Percentiles rank a stretch among this genome's conserved stretches.
These are phyloP conservation scores for Kwoniella sp. DNA, from an alignment of 768 basidiomycete species.

Conservation along the genomic window DNA sequence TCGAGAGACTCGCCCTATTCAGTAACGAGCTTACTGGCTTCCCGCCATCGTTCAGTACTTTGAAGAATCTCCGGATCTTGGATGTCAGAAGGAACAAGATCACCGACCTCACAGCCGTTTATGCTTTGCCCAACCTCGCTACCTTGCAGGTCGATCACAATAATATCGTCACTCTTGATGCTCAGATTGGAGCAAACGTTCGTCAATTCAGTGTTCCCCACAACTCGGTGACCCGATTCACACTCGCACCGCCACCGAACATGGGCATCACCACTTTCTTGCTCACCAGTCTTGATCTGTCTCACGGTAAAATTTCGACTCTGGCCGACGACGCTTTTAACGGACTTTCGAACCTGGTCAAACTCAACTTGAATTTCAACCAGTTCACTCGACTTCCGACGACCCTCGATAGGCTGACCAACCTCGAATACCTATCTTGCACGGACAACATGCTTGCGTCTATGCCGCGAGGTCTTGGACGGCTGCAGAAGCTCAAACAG, in stretches of 20 bases:
- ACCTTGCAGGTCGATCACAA: conserved; percentile 80
- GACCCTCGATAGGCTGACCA: conserved; percentile 72
- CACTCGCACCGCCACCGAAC: conserved; percentile 61
- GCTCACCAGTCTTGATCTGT: conserved; percentile 79
- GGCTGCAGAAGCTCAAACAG: conserved; percentile 69
- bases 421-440: conserved; percentile 74
- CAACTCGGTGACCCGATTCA: conserved; percentile 69
- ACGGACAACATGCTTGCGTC: conserved; percentile 85
- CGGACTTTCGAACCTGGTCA: conserved; percentile 71
- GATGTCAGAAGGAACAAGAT: conserved; percentile 88
- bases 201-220: conserved; percentile 73
- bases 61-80: conserved; percentile 68
- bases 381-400: conserved; percentile 80
- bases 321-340: conserved; percentile 72
- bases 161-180: conserved; percentile 73
- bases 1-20: conserved; percentile 77
- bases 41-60: conserved; percentile 65
- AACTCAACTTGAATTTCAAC: conserved; percentile 81
- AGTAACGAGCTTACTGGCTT: conserved; percentile 78
- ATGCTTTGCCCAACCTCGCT: conserved; percentile 70
- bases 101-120: conserved; percentile 70
- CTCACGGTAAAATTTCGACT: conserved; percentile 81
- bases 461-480: conserved; percentile 76
- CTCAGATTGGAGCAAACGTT: conserved; percentile 71
- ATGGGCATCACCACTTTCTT: conserved; percentile 62